Evolutionary conservation across 805 yeast species (phyloP).

Genomic region (Wickerhamomyces ciferrii): DNA sequence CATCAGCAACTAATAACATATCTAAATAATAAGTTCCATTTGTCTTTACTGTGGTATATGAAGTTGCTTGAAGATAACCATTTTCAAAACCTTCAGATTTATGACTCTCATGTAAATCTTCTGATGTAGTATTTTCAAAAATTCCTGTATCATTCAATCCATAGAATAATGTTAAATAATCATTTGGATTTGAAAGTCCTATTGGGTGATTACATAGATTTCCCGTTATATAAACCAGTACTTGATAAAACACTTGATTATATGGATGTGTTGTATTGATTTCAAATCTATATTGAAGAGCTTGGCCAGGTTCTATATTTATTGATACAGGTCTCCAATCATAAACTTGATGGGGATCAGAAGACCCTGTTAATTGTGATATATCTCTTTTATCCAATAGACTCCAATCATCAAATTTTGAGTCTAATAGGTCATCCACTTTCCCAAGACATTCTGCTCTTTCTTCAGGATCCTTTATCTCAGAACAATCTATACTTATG

Average conservation of each 20-base stretch:
- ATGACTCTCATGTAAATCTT: neutral
- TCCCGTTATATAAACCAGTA: neutral
- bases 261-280: neutral
- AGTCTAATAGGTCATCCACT: neutral
- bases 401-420: neutral
- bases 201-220: neutral
- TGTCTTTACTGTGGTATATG: neutral
- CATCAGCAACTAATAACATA: neutral
- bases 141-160: neutral
- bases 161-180: neutral
- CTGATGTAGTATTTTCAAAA: neutral
- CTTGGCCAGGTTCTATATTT: neutral
- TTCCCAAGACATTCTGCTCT: neutral
- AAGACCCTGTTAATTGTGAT: neutral
- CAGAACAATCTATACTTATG: neutral
- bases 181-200: neutral
- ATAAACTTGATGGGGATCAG: neutral
- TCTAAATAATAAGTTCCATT: slow-evolving; percentile 1
- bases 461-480: neutral
- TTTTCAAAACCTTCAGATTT: neutral
- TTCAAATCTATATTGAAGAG: neutral
- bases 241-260: neutral
- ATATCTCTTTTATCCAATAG: neutral
- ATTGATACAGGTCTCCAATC: neutral
- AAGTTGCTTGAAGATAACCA: neutral